Evolutionary conservation across 2,329 filamentous ascomycete genomes (phyloP).

Genomic region (Colletotrichum sp.): DNA sequence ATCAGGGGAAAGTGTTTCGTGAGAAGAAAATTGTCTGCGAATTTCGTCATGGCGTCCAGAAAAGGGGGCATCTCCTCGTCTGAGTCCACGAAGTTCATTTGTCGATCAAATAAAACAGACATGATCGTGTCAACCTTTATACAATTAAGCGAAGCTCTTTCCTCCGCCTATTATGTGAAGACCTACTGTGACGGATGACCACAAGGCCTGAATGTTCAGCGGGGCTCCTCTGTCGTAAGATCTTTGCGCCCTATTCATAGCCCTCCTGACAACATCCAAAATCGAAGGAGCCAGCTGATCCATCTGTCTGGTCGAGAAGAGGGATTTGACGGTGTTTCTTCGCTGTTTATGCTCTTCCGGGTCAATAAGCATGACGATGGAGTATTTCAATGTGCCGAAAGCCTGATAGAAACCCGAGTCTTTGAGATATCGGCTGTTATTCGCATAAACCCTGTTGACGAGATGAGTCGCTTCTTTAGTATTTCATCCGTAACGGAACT

Average conservation of each 20-base stretch:
- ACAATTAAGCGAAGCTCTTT: background rate
- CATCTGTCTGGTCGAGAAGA: background rate
- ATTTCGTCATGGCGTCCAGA: background rate
- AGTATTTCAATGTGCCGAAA: background rate
- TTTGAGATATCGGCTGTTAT: background rate
- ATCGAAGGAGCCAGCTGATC: background rate
- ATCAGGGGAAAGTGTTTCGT: background rate
- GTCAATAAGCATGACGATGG: constrained; percentile 1
- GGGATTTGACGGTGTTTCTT: background rate
- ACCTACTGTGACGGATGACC: background rate
- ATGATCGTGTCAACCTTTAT: background rate
- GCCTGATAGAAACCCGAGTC: background rate
- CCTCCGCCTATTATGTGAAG: background rate
- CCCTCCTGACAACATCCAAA: background rate
- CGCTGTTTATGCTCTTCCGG: background rate
- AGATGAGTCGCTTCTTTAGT: background rate
- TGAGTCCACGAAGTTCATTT: background rate
- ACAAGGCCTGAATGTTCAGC: background rate
- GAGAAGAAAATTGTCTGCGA: background rate
- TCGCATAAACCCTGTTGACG: background rate
- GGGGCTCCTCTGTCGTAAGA: background rate
- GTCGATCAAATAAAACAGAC: background rate
- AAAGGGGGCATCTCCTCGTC: background rate
- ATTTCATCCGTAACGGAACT: background rate
- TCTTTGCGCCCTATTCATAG: background rate